Percentiles rank a stretch among this genome's conserved stretches.
phyloP scores from a whole-genome alignment of 768 basidiomycete species.

The Hygrophorus russula region DNA sequence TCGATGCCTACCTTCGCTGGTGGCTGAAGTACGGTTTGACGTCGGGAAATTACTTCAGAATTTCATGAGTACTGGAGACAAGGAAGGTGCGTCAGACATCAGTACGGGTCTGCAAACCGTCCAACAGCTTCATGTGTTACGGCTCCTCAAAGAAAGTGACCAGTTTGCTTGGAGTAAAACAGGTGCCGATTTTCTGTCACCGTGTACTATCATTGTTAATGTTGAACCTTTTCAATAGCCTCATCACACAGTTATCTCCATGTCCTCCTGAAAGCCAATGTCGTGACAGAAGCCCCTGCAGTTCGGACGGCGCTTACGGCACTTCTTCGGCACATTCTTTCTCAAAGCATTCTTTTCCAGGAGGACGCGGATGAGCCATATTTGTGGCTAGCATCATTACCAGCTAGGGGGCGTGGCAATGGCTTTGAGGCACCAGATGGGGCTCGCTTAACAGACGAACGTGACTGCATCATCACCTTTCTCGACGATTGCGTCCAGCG shows the following conservation, averaged over 20 bases:
- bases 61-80: conserved; percentile 18
- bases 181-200: background rate
- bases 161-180: conserved; percentile 73
- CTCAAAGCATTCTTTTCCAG: conserved; percentile 69
- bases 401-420: conserved; percentile 26
- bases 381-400: conserved; percentile 65
- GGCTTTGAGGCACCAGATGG: conserved; percentile 39
- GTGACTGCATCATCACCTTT: conserved; percentile 48
- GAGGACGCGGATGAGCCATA: conserved; percentile 60
- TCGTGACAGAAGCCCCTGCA: conserved; percentile 34
- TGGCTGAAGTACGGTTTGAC: conserved; percentile 77
- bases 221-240: conserved; percentile 23
- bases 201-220: background rate
- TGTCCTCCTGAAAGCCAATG: conserved; percentile 58
- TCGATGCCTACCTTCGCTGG: conserved; percentile 56
- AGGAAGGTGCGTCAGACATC: conserved; percentile 16
- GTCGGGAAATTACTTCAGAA: conserved; percentile 64
- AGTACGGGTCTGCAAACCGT: conserved; percentile 33
- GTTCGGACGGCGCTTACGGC: conserved; percentile 34
- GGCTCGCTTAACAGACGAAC: conserved; percentile 42
- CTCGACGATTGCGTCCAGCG: conserved; percentile 81
- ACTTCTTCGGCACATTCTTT: conserved; percentile 57
- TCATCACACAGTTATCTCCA: conserved; percentile 56
- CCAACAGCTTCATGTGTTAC: conserved; percentile 67
- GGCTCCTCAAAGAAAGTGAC: conserved; percentile 63